A percentile compares a stretch with the other conserved stretches of the same genome.
These are phyloP conservation scores for Stachybotrys echinatus DNA, from an alignment of 2,329 filamentous ascomycete species.

Conservation along the genomic window DNA sequence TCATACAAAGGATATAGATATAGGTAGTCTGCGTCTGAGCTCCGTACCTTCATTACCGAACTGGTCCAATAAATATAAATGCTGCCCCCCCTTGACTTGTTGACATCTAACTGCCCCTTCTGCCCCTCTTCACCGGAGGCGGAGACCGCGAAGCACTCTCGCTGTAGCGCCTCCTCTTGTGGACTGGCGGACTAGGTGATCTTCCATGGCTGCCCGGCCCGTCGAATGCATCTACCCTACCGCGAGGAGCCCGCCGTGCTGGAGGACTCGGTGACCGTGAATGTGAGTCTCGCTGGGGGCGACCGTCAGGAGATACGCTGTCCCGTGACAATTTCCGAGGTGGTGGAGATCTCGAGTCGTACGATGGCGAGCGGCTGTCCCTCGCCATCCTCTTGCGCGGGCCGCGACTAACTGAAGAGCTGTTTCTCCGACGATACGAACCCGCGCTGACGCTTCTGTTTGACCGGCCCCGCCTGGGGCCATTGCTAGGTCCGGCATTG, in stretches of 20 bases:
- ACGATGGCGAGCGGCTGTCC: constrained; percentile 24
- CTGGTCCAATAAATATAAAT: too few species aligned
- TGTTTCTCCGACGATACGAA: constrained; percentile 19
- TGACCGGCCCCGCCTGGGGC: too few species aligned
- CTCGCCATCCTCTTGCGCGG: constrained; percentile 16
- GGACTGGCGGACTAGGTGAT: constrained; percentile 18
- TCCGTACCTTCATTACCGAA: too few species aligned
- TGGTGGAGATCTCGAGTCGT: constrained; percentile 22
- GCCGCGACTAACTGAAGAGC: constrained; percentile 25
- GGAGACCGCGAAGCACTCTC: constrained; percentile 24
- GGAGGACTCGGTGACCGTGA: constrained; percentile 17
- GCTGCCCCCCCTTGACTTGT: neutral
- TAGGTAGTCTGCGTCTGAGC: too few species aligned
- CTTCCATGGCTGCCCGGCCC: constrained; percentile 5
- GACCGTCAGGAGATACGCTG: constrained; percentile 11
- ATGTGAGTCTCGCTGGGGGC: constrained; percentile 14
- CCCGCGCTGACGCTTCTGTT: too few species aligned
- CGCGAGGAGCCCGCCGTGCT: constrained; percentile 5
- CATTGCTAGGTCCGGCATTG: too few species aligned
- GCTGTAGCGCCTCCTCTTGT: constrained; percentile 24
- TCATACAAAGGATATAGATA: too few species aligned
- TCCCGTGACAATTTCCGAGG: constrained; percentile 13
- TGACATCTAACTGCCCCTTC: constrained; percentile 13
- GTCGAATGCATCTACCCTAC: constrained; percentile 1
- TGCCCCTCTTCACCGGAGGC: constrained; percentile 23